phyloP scores from a whole-genome alignment of 495 filamentous ascomycete species.

The Penicillium tannophilum region DNA sequence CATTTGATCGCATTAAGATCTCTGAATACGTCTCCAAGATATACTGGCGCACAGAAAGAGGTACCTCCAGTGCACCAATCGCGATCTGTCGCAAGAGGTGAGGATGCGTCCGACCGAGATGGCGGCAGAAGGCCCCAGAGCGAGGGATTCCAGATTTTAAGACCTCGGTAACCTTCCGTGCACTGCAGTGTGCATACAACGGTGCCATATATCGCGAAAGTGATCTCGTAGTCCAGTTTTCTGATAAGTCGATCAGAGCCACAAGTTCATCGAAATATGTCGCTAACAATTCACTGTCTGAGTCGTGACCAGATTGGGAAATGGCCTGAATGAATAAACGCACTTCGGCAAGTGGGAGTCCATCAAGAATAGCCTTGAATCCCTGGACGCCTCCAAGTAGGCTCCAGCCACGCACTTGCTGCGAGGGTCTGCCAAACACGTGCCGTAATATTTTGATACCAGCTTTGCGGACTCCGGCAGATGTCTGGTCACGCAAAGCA shows the following conservation, averaged over 20 bases:
- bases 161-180: background rate
- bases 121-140: background rate
- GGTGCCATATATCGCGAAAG: background rate
- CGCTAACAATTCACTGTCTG: background rate
- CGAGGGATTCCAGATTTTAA: background rate
- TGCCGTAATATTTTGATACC: background rate
- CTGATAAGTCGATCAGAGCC: background rate
- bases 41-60: background rate
- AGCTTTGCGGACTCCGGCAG: background rate
- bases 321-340: background rate
- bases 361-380: slow-evolving; percentile 4
- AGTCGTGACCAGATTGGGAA: background rate
- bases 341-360: background rate
- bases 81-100: background rate
- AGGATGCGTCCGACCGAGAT: background rate
- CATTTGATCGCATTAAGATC: background rate
- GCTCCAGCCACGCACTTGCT: background rate
- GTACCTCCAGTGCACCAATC: background rate
- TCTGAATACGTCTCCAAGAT: background rate
- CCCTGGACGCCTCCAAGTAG: background rate
- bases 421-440: background rate
- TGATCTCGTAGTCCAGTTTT: background rate
- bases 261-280: slow-evolving; percentile 3
- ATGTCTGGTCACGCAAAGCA: slow-evolving; percentile 3
- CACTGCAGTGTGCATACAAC: background rate